These are phyloP conservation scores for Rhododendron ferrugineum DNA, from an alignment of 148 eudicot genomes.

Conservation along the genomic window DNA sequence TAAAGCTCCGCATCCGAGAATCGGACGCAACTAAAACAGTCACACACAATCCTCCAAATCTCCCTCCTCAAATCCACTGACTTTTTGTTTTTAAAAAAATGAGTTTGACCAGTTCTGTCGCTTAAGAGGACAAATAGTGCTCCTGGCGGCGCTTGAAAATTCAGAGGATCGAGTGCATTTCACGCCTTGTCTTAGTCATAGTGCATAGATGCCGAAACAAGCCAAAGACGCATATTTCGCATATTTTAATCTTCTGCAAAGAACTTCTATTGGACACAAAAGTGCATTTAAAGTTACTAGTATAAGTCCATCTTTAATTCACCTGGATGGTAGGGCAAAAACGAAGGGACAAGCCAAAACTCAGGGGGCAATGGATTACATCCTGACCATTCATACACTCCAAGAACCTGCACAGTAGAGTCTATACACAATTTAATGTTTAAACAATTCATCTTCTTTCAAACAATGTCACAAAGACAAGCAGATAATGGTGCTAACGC, in stretches of 20 bases:
- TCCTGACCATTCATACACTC: constrained; percentile 18
- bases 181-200: not conserved
- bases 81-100: no score
- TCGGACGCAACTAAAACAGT: no score
- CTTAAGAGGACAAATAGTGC: not conserved
- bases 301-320: not conserved
- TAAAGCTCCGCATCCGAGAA: no score
- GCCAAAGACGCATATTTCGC: not conserved
- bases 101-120: no score
- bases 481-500: not conserved
- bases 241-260: not conserved
- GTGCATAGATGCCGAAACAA: not conserved
- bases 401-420: constrained; percentile 6
- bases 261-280: not conserved
- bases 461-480: not conserved
- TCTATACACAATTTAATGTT: no score
- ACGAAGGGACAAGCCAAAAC: constrained; percentile 13
- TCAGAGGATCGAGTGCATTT: not conserved
- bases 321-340: constrained; percentile 15
- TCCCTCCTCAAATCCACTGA: not conserved
- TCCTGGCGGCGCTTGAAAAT: not conserved
- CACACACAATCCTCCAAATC: no score
- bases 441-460: not conserved
- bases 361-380: constrained; percentile 23
- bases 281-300: not conserved